phyloP scores from a whole-genome alignment of 441 rosid genomes.

The Pelargonium exstipulatum region DNA sequence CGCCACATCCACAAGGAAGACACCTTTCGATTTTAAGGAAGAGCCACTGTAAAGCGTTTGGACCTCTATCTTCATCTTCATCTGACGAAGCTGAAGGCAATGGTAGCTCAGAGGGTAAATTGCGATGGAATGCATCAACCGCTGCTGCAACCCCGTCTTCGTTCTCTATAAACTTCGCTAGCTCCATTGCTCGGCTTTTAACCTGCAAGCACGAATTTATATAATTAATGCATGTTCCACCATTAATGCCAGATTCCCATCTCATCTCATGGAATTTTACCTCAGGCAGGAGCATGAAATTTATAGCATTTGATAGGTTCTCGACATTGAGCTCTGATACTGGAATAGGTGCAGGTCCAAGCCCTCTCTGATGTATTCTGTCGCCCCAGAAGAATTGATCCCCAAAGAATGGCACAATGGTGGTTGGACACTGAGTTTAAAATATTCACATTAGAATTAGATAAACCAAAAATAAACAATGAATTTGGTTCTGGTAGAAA shows the following conservation, averaged over 20 bases:
- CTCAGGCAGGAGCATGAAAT: slow-evolving; percentile 91
- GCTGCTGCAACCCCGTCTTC: slow-evolving; percentile 94
- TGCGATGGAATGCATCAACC: slow-evolving; percentile 81
- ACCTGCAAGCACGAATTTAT: slow-evolving; percentile 39
- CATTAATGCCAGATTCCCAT: background rate
- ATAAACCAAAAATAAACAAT: slow-evolving; percentile 6
- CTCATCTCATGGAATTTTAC: slow-evolving; percentile 37
- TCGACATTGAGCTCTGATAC: slow-evolving; percentile 68
- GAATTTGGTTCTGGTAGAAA: background rate
- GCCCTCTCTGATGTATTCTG: slow-evolving; percentile 53
- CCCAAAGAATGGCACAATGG: slow-evolving; percentile 93
- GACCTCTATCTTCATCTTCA: slow-evolving; percentile 41
- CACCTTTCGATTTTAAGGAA: slow-evolving; percentile 63
- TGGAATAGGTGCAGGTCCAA: slow-evolving; percentile 86
- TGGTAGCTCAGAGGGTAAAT: slow-evolving; percentile 73
- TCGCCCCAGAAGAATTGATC: slow-evolving; percentile 99
- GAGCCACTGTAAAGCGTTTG: slow-evolving; percentile 54
- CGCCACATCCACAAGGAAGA: slow-evolving; percentile 31
- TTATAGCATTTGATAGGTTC: slow-evolving; percentile 70
- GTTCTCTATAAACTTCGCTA: slow-evolving; percentile 68
- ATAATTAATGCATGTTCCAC: background rate
- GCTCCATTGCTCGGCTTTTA: slow-evolving; percentile 58
- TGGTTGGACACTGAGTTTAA: slow-evolving; percentile 81
- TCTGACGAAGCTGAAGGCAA: slow-evolving; percentile 33
- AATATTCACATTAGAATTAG: slow-evolving; percentile 12